phyloP scores from a whole-genome alignment of 441 rosid species.

The Hura crepitans region DNA sequence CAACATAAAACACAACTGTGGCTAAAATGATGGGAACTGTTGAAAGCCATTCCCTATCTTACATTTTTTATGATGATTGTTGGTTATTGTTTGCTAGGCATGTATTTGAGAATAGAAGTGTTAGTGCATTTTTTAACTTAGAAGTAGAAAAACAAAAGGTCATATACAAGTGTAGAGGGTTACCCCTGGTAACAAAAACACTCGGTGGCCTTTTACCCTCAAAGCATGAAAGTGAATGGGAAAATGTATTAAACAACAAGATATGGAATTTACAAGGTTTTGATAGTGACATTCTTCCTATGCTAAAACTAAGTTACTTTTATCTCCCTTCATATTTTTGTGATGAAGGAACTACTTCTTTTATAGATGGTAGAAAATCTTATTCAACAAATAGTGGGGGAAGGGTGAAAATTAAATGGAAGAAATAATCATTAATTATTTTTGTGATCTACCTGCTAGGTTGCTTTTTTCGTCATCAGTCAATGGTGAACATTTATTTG shows the following conservation, averaged over 20 bases:
- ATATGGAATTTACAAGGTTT: constrained; percentile 26
- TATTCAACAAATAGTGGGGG: constrained; percentile 13
- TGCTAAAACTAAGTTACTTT: constrained; percentile 2
- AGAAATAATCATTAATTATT: constrained; percentile 26
- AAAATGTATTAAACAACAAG: constrained; percentile 25
- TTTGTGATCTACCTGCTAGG: constrained; percentile 21
- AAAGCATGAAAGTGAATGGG: constrained; percentile 25
- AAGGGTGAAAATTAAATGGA: constrained; percentile 11
- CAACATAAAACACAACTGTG: constrained; percentile 20
- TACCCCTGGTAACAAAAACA: constrained; percentile 31
- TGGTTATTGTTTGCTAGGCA: constrained; percentile 21
- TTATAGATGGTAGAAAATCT: constrained; percentile 22
- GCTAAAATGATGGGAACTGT: constrained; percentile 22
- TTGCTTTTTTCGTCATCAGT: constrained; percentile 24
- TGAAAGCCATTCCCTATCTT: background rate
- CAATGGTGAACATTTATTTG: background rate
- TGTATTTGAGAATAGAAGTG: constrained; percentile 20
- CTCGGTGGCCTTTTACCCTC: constrained; percentile 29
- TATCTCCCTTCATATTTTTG: constrained; percentile 12
- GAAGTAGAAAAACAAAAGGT: constrained; percentile 21
- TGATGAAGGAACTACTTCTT: constrained; percentile 2
- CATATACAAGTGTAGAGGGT: constrained; percentile 32
- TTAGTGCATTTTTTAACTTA: background rate
- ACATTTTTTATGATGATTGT: constrained; percentile 23
- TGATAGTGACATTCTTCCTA: constrained; percentile 2